Evolutionary conservation across 805 yeast genomes (phyloP).

Genomic region (Phaffomyces opuntiae): DNA sequence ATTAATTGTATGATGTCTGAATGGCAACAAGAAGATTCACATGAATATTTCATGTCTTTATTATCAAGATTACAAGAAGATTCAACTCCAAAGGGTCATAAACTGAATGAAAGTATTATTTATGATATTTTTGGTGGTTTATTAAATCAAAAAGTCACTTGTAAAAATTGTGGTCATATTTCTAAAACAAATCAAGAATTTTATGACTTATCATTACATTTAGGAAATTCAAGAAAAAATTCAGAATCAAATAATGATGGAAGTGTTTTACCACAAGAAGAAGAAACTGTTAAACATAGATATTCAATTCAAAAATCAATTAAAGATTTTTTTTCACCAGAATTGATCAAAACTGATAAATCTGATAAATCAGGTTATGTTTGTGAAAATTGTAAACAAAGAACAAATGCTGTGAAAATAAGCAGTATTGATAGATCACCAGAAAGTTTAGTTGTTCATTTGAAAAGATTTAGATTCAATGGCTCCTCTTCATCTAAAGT

Average conservation of each 20-base stretch:
- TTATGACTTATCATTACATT: constrained; percentile 82
- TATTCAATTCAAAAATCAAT: constrained; percentile 73
- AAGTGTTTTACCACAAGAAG: constrained; percentile 6
- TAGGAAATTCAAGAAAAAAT: constrained; percentile 28
- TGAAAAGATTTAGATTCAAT: constrained; percentile 86
- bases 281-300: constrained; percentile 24
- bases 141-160: constrained; percentile 75
- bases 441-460: constrained; percentile 78
- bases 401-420: constrained; percentile 72
- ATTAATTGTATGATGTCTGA: constrained; percentile 94
- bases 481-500: constrained; percentile 76
- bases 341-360: constrained; percentile 61
- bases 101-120: constrained; percentile 71
- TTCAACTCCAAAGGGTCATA: constrained; percentile 82
- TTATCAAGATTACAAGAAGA: constrained; percentile 87
- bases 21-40: constrained; percentile 98
- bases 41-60: constrained; percentile 92
- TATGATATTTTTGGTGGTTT: constrained; percentile 95
- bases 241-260: constrained; percentile 4
- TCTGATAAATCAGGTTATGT: constrained; percentile 70
- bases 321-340: constrained; percentile 76
- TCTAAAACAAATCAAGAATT: constrained; percentile 89
- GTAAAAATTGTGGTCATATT: constrained; percentile 74
- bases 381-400: constrained; percentile 78
- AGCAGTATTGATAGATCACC: constrained; percentile 76